Base-by-base conservation (phyloP, 768 basidiomycete genomes). In the Xerocomus potaroensis region DNA sequence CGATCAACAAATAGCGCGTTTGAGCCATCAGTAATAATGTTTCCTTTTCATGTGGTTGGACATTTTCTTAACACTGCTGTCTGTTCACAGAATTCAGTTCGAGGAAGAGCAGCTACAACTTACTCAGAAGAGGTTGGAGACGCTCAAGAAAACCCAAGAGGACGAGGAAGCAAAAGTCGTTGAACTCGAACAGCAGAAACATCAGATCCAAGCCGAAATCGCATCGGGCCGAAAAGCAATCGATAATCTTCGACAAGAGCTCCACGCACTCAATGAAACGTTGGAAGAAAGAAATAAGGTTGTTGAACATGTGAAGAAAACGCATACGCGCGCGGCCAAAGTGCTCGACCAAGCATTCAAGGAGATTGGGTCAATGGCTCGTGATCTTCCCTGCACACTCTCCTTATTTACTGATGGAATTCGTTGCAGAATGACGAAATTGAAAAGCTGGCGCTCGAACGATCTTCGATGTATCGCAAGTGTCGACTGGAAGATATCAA, bases 401-500 rank as follows among this genome's bases (percentile, higher is more conserved):
- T 47, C 41, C 16, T 49, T 8, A 16, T 14, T 19, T 24, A 46
- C 59, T 41, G 49, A 45, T 4, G 16, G 23, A 10, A 40, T 12
- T 30, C 8, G 22, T 6, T 10, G 37, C 33, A 85, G 84, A 88
- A 87, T 55, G 94, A 95, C 63, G 88, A 92, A 59, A 96, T 96
- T 49, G 91, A 92, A 65, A 91, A 89, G 61, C 68, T 87, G 22
- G 84, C 83, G 0, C 74, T 91, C 37, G 94, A 97, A 59, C 76
- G 95, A 19, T 89, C 91, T 19, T 73, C 84, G 0, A 77, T 89
- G 37, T 98, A 97, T 63, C 80, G 94, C 14, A 90, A 89, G 60
- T 97, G 95, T 67, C 80, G 92, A 52, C 74, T 99, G 35, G 96
- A 99, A 52, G 93, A 96, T 57, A 86, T 97, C 55, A 78, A 78